These are phyloP conservation scores for Rutidosis leptorrhynchoides DNA, from an alignment of 129 eudicot genomes.

Conservation along the genomic window DNA sequence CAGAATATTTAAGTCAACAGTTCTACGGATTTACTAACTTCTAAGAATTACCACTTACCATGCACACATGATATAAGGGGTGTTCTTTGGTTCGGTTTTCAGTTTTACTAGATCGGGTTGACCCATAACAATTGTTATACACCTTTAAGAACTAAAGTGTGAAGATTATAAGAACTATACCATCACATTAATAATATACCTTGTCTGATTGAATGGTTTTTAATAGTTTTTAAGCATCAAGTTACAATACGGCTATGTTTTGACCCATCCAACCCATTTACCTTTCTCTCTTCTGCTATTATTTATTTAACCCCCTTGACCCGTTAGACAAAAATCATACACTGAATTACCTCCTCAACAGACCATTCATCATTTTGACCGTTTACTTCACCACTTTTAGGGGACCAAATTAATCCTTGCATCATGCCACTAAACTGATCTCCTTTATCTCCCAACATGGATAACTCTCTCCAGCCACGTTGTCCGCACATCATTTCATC, in stretches of 20 bases:
- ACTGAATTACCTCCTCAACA: slow-evolving; percentile 51
- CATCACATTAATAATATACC: neutral
- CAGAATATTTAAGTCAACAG: slow-evolving; percentile 8
- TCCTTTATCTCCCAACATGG: slow-evolving; percentile 46
- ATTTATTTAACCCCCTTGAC: neutral
- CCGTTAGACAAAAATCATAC: neutral
- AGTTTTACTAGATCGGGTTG: no score
- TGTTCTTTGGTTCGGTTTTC: no score
- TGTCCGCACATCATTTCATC: slow-evolving; percentile 86
- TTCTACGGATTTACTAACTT: slow-evolving; percentile 7
- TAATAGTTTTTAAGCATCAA: neutral
- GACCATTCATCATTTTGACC: slow-evolving; percentile 45
- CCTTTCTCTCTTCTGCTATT: neutral
- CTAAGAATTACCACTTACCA: neutral
- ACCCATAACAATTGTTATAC: neutral
- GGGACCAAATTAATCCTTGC: slow-evolving; percentile 46
- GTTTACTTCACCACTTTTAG: slow-evolving; percentile 35
- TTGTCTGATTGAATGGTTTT: neutral
- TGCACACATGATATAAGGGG: neutral
- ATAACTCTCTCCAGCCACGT: slow-evolving; percentile 66
- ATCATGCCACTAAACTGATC: slow-evolving; percentile 42
- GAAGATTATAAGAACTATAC: neutral
- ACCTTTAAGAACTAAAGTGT: neutral
- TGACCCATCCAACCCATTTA: neutral
- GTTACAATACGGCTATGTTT: neutral